A percentile compares a stretch with the other conserved stretches of the same genome.
phyloP scores from a whole-genome alignment of 495 filamentous ascomycete genomes.

The Hyaloscypha hepaticicola region DNA sequence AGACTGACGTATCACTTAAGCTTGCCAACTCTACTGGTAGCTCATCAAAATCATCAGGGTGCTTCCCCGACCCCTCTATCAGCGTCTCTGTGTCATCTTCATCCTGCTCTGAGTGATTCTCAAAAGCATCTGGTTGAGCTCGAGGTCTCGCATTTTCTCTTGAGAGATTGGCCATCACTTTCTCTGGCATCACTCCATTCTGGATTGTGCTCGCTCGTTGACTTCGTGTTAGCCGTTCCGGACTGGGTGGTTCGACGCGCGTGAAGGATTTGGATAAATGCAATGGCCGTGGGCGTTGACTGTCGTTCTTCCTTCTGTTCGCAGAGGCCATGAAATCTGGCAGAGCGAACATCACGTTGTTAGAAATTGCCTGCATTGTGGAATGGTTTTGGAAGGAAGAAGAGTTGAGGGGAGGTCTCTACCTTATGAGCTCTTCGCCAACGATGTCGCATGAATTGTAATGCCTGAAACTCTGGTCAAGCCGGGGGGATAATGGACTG shows the following conservation, averaged over 20 bases:
- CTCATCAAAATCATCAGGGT: slow-evolving; percentile 71
- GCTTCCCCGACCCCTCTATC: slow-evolving; percentile 45
- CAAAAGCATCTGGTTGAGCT: slow-evolving; percentile 20
- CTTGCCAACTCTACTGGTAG: slow-evolving; percentile 91
- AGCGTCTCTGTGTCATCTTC: slow-evolving; percentile 49
- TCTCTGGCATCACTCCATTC: slow-evolving; percentile 48
- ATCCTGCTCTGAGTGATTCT: slow-evolving; percentile 43
- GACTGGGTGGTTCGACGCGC: slow-evolving; percentile 34
- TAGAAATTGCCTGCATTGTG: slow-evolving; percentile 26
- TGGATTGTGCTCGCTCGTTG: slow-evolving; percentile 65
- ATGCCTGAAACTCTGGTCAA: slow-evolving; percentile 29
- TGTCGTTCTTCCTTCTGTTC: slow-evolving; percentile 21
- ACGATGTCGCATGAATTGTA: slow-evolving; percentile 27
- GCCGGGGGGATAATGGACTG: slow-evolving; percentile 21
- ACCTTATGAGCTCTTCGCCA: slow-evolving; percentile 21
- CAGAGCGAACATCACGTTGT: slow-evolving; percentile 28
- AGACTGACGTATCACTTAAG: slow-evolving; percentile 75
- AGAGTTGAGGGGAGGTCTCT: slow-evolving; percentile 1
- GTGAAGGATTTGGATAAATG: slow-evolving; percentile 37
- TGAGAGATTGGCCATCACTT: slow-evolving; percentile 33
- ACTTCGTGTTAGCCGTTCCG: slow-evolving; percentile 41
- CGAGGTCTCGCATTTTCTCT: slow-evolving; percentile 26
- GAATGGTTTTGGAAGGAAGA: neutral
- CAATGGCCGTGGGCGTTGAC: slow-evolving; percentile 28
- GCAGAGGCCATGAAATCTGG: slow-evolving; percentile 34